Evolutionary conservation across 2,329 filamentous ascomycete species (phyloP).

Genomic region (Aspergillus pseudonomiae): DNA sequence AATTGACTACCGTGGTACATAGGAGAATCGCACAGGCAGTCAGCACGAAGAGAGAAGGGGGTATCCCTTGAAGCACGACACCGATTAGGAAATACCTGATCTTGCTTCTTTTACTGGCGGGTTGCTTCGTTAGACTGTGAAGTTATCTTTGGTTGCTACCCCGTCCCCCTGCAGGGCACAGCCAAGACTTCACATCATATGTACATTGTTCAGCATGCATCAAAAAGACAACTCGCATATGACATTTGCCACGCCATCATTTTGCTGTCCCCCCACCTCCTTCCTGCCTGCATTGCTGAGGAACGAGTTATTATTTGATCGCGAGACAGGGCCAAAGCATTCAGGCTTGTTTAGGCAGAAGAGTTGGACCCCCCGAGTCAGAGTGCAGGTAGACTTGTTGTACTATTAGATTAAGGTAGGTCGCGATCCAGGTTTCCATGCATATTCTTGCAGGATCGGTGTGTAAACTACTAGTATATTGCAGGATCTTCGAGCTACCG

Average conservation of each 20-base stretch:
- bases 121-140: neutral
- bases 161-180: neutral
- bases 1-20: neutral
- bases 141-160: no score
- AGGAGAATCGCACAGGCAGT: neutral
- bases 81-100: neutral
- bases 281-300: neutral
- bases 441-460: neutral
- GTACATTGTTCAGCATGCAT: neutral
- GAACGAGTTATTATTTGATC: neutral
- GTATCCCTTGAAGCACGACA: neutral
- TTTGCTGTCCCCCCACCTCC: neutral
- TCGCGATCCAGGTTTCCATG: neutral
- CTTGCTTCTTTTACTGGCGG: neutral
- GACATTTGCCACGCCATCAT: neutral
- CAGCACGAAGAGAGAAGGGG: neutral
- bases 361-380: neutral
- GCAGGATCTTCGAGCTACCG: neutral
- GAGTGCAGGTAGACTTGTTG: neutral
- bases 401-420: neutral
- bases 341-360: neutral
- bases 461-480: neutral
- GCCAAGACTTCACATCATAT: constrained; percentile 1
- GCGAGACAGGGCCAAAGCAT: neutral
- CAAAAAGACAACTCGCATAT: neutral